Conservation (phyloP, 2,329 filamentous ascomycete species). For the Dothideomycetes sp. region DNA sequence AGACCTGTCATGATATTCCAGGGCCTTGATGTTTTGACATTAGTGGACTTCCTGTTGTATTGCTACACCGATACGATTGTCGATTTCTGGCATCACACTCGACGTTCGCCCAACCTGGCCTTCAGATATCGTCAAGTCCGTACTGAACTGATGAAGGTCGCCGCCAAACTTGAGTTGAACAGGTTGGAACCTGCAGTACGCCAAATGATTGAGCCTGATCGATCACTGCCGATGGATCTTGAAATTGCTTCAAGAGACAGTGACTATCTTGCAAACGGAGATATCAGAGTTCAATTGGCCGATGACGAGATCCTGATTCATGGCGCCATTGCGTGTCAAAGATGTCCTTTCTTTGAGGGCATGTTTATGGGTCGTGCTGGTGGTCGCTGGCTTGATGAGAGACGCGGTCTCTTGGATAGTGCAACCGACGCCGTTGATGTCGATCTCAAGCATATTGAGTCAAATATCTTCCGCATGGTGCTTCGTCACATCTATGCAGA, state of each 20-base stretch:
- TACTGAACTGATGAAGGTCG: slow-evolving; percentile 78
- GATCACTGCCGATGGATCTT: slow-evolving; percentile 61
- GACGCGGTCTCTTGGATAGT: slow-evolving; percentile 44
- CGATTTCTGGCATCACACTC: slow-evolving; percentile 78
- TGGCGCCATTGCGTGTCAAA: slow-evolving; percentile 66
- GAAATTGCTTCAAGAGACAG: slow-evolving; percentile 58
- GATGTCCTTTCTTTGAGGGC: slow-evolving; percentile 87
- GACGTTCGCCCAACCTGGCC: slow-evolving; percentile 54
- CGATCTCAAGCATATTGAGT: slow-evolving; percentile 72
- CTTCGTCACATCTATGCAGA: slow-evolving; percentile 78
- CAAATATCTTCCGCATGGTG: slow-evolving; percentile 66
- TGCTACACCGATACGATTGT: slow-evolving; percentile 71
- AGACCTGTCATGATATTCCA: slow-evolving; percentile 56
- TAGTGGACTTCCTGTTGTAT: slow-evolving; percentile 73
- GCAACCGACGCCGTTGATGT: slow-evolving; percentile 52
- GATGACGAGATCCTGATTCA: slow-evolving; percentile 63
- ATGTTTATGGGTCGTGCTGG: slow-evolving; percentile 81
- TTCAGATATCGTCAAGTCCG: slow-evolving; percentile 71
- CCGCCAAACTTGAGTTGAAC: slow-evolving; percentile 58
- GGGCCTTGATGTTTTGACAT: slow-evolving; percentile 63
- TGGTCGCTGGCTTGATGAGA: slow-evolving; percentile 71
- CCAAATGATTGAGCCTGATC: slow-evolving; percentile 58
- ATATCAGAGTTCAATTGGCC: slow-evolving; percentile 70
- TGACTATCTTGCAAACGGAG: slow-evolving; percentile 67
- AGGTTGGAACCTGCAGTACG: slow-evolving; percentile 70